phyloP scores from a whole-genome alignment of 2,329 filamentous ascomycete genomes.

The Cladobotryum protrusum region DNA sequence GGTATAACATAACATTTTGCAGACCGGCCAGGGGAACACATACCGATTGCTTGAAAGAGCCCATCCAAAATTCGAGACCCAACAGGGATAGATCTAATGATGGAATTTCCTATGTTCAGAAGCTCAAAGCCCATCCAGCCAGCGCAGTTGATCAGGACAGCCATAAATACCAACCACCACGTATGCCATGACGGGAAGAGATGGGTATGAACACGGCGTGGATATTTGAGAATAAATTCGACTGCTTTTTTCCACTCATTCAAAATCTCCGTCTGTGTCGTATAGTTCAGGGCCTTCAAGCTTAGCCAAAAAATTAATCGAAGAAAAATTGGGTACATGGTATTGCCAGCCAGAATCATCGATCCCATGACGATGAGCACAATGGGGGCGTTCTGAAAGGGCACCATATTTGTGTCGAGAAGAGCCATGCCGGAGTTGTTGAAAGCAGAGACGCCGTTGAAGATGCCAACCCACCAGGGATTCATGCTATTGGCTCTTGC shows the following conservation, averaged over 20 bases:
- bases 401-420: slow-evolving; percentile 59
- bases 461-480: slow-evolving; percentile 63
- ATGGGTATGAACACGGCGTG: neutral
- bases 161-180: neutral
- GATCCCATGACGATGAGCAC: slow-evolving; percentile 48
- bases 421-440: slow-evolving; percentile 67
- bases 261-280: neutral
- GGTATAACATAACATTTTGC: neutral
- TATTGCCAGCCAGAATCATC: slow-evolving; percentile 59
- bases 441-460: slow-evolving; percentile 62
- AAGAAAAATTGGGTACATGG: slow-evolving; percentile 58
- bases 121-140: slow-evolving; percentile 58
- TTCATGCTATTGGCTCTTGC: slow-evolving; percentile 52
- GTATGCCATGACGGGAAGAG: neutral
- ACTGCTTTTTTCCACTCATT: neutral
- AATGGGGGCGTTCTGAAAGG: slow-evolving; percentile 49
- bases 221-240: neutral
- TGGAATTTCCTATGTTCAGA: slow-evolving; percentile 56
- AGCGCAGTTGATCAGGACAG: neutral
- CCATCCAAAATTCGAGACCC: slow-evolving; percentile 55
- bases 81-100: slow-evolving; percentile 44
- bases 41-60: slow-evolving; percentile 56
- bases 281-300: neutral
- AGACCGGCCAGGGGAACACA: slow-evolving; percentile 13
- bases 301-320: slow-evolving; percentile 53